phyloP scores from a whole-genome alignment of 106 monocot genomes.

The Vanilla planifolia region DNA sequence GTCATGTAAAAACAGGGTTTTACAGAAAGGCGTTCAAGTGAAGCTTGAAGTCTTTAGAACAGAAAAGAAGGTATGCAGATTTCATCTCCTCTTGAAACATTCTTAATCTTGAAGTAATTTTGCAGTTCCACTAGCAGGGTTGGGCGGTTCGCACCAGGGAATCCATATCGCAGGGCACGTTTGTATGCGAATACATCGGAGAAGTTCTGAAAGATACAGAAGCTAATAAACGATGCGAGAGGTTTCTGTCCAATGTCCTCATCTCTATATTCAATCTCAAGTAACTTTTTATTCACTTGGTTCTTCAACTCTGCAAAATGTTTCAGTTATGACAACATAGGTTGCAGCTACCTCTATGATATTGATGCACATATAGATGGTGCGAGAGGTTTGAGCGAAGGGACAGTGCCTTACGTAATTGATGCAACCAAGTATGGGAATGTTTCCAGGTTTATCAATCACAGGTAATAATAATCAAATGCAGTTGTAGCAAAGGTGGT shows the following conservation, averaged over 20 bases:
- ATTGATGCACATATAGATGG: conserved; percentile 56
- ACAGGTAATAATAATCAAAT: conserved; percentile 45
- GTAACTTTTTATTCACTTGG: background rate
- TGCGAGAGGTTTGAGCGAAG: conserved; percentile 27
- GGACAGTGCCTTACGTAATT: conserved; percentile 47
- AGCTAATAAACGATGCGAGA: conserved; percentile 28
- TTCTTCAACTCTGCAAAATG: background rate
- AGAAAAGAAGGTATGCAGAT: conserved; percentile 57
- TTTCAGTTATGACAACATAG: conserved; percentile 39
- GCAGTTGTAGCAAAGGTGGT: background rate
- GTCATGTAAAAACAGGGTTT: conserved; percentile 79
- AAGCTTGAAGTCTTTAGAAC: conserved; percentile 92
- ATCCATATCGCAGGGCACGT: conserved; percentile 72
- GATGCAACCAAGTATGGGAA: conserved; percentile 83
- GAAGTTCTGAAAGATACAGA: conserved; percentile 57
- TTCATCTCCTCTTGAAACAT: background rate
- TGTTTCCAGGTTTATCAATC: conserved; percentile 90
- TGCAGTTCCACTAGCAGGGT: conserved; percentile 36
- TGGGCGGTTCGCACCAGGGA: conserved; percentile 84
- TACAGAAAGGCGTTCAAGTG: conserved; percentile 82
- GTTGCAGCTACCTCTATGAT: conserved; percentile 65
- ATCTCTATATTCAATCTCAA: background rate
- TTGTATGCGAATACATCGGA: conserved; percentile 87
- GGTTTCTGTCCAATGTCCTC: conserved; percentile 22
- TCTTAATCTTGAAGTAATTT: background rate